phyloP scores from a whole-genome alignment of 2,329 filamentous ascomycete genomes.

The Stemphylium lycopersici region DNA sequence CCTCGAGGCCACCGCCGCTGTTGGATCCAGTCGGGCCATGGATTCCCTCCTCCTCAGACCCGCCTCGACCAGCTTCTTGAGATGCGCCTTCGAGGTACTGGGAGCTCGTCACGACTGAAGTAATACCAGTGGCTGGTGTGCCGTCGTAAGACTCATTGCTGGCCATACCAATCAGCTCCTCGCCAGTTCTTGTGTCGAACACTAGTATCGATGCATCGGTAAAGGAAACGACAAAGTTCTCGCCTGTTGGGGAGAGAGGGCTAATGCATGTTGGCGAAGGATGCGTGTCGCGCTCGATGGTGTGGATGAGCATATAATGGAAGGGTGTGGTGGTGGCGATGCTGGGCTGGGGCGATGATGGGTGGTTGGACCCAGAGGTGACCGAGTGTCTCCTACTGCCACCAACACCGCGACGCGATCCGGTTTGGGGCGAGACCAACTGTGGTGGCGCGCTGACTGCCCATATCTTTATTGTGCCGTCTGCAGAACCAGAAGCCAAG shows the following conservation, averaged over 20 bases:
- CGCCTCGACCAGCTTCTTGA: slow-evolving; percentile 65
- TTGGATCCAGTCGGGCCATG: slow-evolving; percentile 84
- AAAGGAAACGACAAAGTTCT: slow-evolving; percentile 92
- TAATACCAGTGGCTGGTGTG: slow-evolving; percentile 81
- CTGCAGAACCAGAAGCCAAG: slow-evolving; percentile 88
- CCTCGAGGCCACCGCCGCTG: slow-evolving; percentile 76
- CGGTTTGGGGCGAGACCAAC: slow-evolving; percentile 78
- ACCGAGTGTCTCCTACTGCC: slow-evolving; percentile 89
- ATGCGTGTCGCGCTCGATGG: slow-evolving; percentile 72
- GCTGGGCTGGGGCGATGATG: slow-evolving; percentile 86
- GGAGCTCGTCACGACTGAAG: slow-evolving; percentile 87
- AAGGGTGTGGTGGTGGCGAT: slow-evolving; percentile 86
- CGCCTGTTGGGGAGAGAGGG: slow-evolving; percentile 80
- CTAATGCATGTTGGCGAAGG: slow-evolving; percentile 90
- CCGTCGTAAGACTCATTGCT: slow-evolving; percentile 93
- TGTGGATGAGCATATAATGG: slow-evolving; percentile 85
- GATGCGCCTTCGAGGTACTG: slow-evolving; percentile 72
- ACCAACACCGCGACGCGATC: slow-evolving; percentile 69
- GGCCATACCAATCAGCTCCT: slow-evolving; percentile 91
- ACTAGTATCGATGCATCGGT: slow-evolving; percentile 88
- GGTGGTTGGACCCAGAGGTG: slow-evolving; percentile 90
- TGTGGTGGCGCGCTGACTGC: slow-evolving; percentile 90
- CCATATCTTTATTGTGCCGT: slow-evolving; percentile 93
- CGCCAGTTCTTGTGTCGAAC: slow-evolving; percentile 89
- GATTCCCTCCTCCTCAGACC: slow-evolving; percentile 75